Evolutionary conservation across 805 yeast genomes (phyloP).

Genomic region (Komagataella phaffii): DNA sequence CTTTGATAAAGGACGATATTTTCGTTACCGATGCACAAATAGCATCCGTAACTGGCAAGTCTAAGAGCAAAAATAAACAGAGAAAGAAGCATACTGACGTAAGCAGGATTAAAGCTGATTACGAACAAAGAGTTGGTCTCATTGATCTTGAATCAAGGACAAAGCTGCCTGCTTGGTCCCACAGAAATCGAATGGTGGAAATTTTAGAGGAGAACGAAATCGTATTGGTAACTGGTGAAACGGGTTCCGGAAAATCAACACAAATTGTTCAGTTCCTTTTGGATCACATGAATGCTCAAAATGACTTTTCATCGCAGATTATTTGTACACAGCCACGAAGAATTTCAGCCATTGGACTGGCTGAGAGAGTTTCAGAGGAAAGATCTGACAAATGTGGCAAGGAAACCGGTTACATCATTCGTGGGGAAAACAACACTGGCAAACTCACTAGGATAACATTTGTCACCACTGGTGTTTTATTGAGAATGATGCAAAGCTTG

Average conservation of each 20-base stretch:
- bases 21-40: neutral
- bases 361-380: constrained; percentile 85
- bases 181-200: constrained; percentile 38
- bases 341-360: constrained; percentile 88
- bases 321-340: constrained; percentile 94
- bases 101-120: constrained; percentile 19
- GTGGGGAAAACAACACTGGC: constrained; percentile 72
- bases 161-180: constrained; percentile 76
- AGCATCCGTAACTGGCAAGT: neutral
- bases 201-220: constrained; percentile 48
- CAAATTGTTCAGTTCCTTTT: constrained; percentile 85
- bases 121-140: constrained; percentile 17
- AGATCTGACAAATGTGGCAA: constrained; percentile 49
- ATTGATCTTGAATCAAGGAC: constrained; percentile 28
- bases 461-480: constrained; percentile 85
- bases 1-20: constrained; percentile 19
- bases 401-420: constrained; percentile 79
- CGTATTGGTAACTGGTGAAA: constrained; percentile 84
- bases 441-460: constrained; percentile 63
- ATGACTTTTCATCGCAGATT: constrained; percentile 43
- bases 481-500: constrained; percentile 65
- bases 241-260: constrained; percentile 95
- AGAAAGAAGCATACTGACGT: constrained; percentile 4
- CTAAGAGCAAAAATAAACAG: constrained; percentile 2
- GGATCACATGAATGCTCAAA: constrained; percentile 41